Evolutionary conservation across 2,329 filamentous ascomycete species (phyloP), one percentile per base, ranked within the genome.

Genomic region (Hypoxylon sp.): DNA sequence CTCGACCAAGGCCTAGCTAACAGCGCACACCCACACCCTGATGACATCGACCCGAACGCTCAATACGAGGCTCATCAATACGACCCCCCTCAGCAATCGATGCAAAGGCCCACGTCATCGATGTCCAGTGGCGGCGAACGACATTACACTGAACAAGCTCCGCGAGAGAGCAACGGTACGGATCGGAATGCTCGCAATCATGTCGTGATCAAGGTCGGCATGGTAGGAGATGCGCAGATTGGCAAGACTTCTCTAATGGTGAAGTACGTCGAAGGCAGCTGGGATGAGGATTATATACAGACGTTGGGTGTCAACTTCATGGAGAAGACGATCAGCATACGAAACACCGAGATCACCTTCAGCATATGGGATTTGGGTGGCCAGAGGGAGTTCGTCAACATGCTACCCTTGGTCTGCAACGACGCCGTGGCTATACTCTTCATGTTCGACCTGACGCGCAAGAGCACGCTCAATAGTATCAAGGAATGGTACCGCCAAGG

Each of bases 401-500:
- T 99, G 96, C 85, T 99, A 69, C 96, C 96, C 22, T 88, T 99
- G n/a, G 96, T 99, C 68, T 99, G 96, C 86, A 99, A 99, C 80
- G 96, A 99, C 77, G 96, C 96, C 7, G 96, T 99, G 33, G 96
- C 96, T 56, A 98, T 99, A 73, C 87, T 99, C 46, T 99, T 99
- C 89, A 99, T 99, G 96, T 99, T 99, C 81, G 96, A 99, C 80
- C 85, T 99, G 73, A 99, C 96, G 31, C 89, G 96, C 74, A 99
- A 99, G 86, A 98, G 95, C 83, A 99, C 96, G 0, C 86, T 99
- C 74, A 99, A 99, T 84, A 97, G 94, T 77, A 98, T 99, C 86
- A 99, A 99, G 85, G 96, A 99, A 81, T 99, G 96, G 96, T 99
- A 99, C 80, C 89, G 96, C 61, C 96, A 99, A 82, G 96, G 96